Base-by-base conservation (phyloP, 2,329 filamentous ascomycete genomes). In the Ophiostoma australiae region DNA sequence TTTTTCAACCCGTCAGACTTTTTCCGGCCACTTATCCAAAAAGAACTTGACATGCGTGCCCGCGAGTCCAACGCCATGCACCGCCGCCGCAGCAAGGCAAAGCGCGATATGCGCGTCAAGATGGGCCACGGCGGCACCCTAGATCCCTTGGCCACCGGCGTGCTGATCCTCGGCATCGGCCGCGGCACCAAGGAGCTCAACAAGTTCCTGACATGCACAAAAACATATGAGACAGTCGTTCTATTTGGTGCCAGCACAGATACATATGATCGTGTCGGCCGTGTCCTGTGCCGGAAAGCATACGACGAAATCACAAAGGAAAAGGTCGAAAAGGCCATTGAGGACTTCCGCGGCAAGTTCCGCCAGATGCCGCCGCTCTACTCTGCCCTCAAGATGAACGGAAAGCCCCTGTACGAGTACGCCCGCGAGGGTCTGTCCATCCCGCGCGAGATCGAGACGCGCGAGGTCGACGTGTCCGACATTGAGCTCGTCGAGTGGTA, bases 71-170 rank as follows among this genome's bases (percentile, higher is more conserved):
- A 85, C 72, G 82, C 85, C 72, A 82, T 83, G 72, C 87, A 90
- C 78, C 84, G 85, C 75, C 86, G 89, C 72, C 85, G 88, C 73
- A 82, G 82, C 74, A 81, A 81, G 67, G 84, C 85, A 73, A 86
- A 87, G 78, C 85, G 85, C 75, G 83, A 85, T 1, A 79, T 90
- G 5, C 87, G 92, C 73, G 90, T 98, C 75, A 99, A 98, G 83
- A 91, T 98, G 77, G 95, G 95, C 44, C 95, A 99, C 81, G 95
- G 95, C 73, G 95, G 95, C 63, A 99, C 95, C 1, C 86, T 99
- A 23, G 95, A 99, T 78, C 95, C 95, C 35, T 86, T 97, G 76
- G 95, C 95, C 10, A 97, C 94, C 0, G 95, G 95, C 66, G 92
- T 99, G 33, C 86, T 99, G 68, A 93, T 98, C 74, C 84, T 95